phyloP scores from a whole-genome alignment of 108 stramenopile genomes.

The Skeletonema costatum region DNA sequence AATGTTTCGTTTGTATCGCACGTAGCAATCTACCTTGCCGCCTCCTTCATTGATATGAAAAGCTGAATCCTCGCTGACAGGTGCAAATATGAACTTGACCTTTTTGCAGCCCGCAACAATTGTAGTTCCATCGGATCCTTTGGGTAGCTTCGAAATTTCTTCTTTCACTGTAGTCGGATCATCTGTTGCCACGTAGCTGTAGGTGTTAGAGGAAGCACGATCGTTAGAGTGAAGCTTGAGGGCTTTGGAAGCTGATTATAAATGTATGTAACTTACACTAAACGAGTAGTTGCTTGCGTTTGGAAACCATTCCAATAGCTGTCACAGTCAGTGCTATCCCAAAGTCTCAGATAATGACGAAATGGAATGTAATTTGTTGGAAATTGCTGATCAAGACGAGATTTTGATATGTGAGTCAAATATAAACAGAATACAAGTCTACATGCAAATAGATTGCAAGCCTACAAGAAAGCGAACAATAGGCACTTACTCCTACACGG shows the following conservation, averaged over 20 bases:
- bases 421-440: background rate
- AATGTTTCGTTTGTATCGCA: background rate
- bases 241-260: background rate
- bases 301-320: background rate
- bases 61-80: background rate
- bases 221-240: background rate
- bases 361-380: constrained; percentile 39
- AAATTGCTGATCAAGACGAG: constrained; percentile 9
- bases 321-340: constrained; percentile 7
- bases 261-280: background rate
- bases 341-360: constrained; percentile 24
- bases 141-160: constrained; percentile 44
- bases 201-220: background rate
- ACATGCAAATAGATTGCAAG: background rate
- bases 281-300: background rate
- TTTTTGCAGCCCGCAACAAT: constrained; percentile 1
- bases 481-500: background rate
- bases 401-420: constrained; percentile 9
- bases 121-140: background rate
- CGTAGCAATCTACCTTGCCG: background rate
- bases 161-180: constrained; percentile 18
- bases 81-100: background rate
- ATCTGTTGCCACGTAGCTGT: constrained; percentile 36
- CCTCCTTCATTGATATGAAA: background rate
- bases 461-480: background rate